Conservation (phyloP, 2,329 filamentous ascomycete species). For the Exophiala lecanii-corni region DNA sequence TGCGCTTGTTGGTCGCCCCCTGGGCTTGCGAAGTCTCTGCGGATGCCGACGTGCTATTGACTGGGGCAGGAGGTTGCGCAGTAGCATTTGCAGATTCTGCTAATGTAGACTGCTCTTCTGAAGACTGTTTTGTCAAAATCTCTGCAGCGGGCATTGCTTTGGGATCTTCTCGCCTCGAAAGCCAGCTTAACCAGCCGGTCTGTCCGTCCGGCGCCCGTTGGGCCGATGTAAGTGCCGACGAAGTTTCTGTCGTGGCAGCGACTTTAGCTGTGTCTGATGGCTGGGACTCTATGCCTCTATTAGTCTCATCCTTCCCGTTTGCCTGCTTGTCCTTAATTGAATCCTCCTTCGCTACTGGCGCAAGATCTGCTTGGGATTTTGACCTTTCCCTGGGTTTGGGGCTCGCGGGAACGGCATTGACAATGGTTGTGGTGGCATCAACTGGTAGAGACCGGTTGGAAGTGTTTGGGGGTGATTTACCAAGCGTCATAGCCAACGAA, state of each 20-base stretch:
- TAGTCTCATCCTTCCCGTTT: neutral
- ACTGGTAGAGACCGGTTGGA: constrained; percentile 44
- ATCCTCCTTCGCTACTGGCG: constrained; percentile 1
- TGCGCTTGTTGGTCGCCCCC: constrained; percentile 33
- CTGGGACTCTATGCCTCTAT: neutral
- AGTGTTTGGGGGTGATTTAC: constrained; percentile 28
- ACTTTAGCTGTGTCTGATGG: constrained; percentile 1
- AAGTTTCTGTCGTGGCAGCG: constrained; percentile 3
- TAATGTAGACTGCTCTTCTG: too few relatives aligned
- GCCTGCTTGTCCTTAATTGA: neutral
- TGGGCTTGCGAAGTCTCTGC: constrained; percentile 9
- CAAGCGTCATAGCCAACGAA: constrained; percentile 41
- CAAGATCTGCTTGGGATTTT: constrained; percentile 21
- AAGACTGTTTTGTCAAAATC: neutral
- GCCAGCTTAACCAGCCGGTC: constrained; percentile 37
- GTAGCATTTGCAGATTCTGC: neutral
- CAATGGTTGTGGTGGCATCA: constrained; percentile 40
- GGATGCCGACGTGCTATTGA: constrained; percentile 22
- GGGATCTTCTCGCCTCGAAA: constrained; percentile 27
- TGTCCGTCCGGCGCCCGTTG: constrained; percentile 7
- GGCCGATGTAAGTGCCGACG: too few relatives aligned
- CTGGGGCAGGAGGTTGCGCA: constrained; percentile 17
- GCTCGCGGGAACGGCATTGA: constrained; percentile 37
- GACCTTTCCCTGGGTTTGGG: constrained; percentile 23
- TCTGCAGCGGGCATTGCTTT: neutral